Evolutionary conservation across 805 yeast species (phyloP), one percentile per base, ranked within the genome.

Genomic region (Blastobotrys chiropterorum): DNA sequence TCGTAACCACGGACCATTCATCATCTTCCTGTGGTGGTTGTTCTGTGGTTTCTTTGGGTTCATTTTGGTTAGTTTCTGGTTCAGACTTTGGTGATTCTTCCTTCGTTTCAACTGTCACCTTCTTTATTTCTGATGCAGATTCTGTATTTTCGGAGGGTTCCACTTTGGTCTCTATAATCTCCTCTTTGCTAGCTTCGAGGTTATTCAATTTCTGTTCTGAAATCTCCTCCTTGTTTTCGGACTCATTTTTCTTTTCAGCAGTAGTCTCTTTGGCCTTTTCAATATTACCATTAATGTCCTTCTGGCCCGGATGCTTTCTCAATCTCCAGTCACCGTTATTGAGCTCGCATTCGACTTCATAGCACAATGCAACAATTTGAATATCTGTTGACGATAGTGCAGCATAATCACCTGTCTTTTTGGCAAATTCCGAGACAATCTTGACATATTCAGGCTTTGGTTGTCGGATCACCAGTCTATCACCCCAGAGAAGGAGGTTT

Each of bases 371-470:
- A 54, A 95, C 76, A 52, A 94, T 85, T 63, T 90, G 97, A 38
- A 94, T 72, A 84, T 94, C 99, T 57, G 95, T 90, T 39, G 83
- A 79, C 58, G 96, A 87, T 52, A 94, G 75, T 2, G 92, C 99
- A 2, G 86, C 72, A 58, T 75, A 86, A 72, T 94, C 99, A 66
- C 99, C 99, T 0, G 98, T 90, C 47, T 85, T 72, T 62, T 79
- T 84, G 11, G 98, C 84, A 70, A 94, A 92, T 3, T 77, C 81
- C 3, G 78, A 71, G 7, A 90, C 95, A 54, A 76, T 78, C 54
- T 79, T 79, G 39, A 92, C 77, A 38, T 77, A 77, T 38, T 70
- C 81, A 3, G 79, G 72, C 51, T 74, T 79, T 2, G 99, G 99
- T 59, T 90, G 97, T 68, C 90, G 79, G 15, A 71, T 63, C 14